These are phyloP conservation scores for Solanum raphanifolium DNA, from an alignment of 257 asterid species.

Conservation along the genomic window DNA sequence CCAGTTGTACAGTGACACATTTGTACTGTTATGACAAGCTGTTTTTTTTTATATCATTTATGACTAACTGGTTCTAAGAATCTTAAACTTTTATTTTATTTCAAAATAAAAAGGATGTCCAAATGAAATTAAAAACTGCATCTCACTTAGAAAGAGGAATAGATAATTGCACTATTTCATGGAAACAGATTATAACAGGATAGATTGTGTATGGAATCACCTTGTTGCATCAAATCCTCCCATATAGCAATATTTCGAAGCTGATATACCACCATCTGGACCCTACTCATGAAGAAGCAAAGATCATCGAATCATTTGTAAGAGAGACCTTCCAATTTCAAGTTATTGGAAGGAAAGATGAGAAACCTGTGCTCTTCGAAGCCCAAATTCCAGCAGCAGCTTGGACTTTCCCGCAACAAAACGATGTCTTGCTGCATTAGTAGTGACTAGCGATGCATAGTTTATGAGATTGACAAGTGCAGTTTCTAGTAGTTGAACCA, in stretches of 20 bases:
- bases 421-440: slow-evolving; percentile 98
- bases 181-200: background rate
- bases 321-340: background rate
- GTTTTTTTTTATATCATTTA: background rate
- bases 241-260: slow-evolving; percentile 90
- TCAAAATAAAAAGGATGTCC: background rate
- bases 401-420: slow-evolving; percentile 96
- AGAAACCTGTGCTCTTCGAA: slow-evolving; percentile 88
- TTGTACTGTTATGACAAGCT: background rate
- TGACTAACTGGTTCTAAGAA: background rate
- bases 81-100: background rate
- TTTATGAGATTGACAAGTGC: slow-evolving; percentile 83
- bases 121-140: background rate
- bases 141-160: background rate
- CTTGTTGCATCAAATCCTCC: slow-evolving; percentile 99
- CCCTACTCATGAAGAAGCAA: slow-evolving; percentile 40
- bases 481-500: slow-evolving; percentile 96
- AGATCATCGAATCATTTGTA: background rate
- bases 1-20: background rate
- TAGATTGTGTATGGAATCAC: slow-evolving; percentile 21
- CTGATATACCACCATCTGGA: slow-evolving; percentile 97
- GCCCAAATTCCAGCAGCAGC: slow-evolving; percentile 89
- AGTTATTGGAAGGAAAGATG: background rate
- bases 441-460: slow-evolving; percentile 89
- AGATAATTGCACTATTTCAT: background rate